Evolutionary conservation across 139 green algal species (phyloP).

Genomic region (Chlorella sp.): DNA sequence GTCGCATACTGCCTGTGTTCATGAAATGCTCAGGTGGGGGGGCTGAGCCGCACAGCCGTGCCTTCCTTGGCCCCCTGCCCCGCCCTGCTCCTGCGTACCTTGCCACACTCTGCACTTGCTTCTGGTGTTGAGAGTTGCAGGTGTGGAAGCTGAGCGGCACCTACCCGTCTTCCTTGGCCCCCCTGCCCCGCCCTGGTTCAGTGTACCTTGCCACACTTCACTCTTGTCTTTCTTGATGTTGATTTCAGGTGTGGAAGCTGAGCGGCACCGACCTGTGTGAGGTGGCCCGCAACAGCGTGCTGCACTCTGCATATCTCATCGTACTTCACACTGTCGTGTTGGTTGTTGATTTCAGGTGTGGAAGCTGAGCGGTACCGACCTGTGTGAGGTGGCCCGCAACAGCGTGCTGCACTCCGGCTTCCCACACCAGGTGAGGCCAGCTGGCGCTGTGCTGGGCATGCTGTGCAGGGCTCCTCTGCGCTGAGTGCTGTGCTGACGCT

Average conservation of each 20-base stretch:
- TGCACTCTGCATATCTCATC: no score
- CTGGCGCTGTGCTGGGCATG: background rate
- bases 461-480: background rate
- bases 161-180: slow-evolving; percentile 97
- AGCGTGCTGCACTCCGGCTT: slow-evolving; percentile 96
- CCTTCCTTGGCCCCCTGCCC: background rate
- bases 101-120: no score
- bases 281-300: slow-evolving; percentile 94
- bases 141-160: slow-evolving; percentile 93
- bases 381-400: slow-evolving; percentile 98
- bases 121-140: slow-evolving; percentile 33
- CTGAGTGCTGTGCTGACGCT: no score
- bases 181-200: no score
- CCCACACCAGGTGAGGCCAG: slow-evolving; percentile 77
- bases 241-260: no score
- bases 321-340: no score
- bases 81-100: background rate
- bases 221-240: no score
- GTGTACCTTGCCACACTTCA: no score
- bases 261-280: slow-evolving; percentile 95
- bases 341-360: slow-evolving; percentile 76
- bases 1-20: background rate
- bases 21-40: no score
- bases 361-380: slow-evolving; percentile 91
- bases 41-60: no score